Percentiles rank a stretch among this genome's conserved stretches.
Conservation (phyloP, 2,329 filamentous ascomycete genomes). For the Diaporthe sp. region DNA sequence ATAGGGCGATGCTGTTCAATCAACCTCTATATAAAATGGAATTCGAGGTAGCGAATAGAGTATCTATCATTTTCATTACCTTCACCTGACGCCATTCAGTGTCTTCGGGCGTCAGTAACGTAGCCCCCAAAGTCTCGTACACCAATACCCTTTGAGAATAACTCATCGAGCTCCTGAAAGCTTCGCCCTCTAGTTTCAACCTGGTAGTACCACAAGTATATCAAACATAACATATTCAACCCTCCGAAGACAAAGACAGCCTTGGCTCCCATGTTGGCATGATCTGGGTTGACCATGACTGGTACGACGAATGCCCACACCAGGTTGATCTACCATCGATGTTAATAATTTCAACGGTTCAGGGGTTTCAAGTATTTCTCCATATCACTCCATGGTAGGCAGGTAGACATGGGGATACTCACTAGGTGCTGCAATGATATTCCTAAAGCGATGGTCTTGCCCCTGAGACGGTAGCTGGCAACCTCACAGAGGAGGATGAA, state of each 20-base stretch:
- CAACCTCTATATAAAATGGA: no score
- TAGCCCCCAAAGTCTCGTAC: slow-evolving; percentile 1
- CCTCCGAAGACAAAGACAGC: slow-evolving; percentile 47
- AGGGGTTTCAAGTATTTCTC: no score
- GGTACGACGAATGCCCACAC: slow-evolving; percentile 35
- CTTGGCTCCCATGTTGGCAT: slow-evolving; percentile 47
- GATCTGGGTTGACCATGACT: slow-evolving; percentile 40
- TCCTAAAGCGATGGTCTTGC: slow-evolving; percentile 51
- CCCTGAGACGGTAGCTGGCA: slow-evolving; percentile 46
- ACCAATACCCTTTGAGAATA: slow-evolving; percentile 13
- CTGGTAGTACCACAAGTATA: slow-evolving; percentile 44
- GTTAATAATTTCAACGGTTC: no score
- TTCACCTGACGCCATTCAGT: not conserved
- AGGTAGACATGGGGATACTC: not conserved
- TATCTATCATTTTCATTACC: no score
- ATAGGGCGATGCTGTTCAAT: no score
- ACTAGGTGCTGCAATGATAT: slow-evolving; percentile 44
- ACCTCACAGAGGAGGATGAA: slow-evolving; percentile 50
- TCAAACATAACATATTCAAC: slow-evolving; percentile 38
- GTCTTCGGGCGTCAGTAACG: not conserved
- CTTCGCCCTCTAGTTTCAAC: slow-evolving; percentile 41
- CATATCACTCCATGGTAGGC: no score
- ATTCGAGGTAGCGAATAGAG: no score
- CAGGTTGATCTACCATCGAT: slow-evolving; percentile 17
- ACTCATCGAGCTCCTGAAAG: slow-evolving; percentile 20